Evolutionary conservation across 192 early-diverging fungal genomes (phyloP), one percentile per base, ranked within the genome.

Genomic region (Backusella psychrophila): DNA sequence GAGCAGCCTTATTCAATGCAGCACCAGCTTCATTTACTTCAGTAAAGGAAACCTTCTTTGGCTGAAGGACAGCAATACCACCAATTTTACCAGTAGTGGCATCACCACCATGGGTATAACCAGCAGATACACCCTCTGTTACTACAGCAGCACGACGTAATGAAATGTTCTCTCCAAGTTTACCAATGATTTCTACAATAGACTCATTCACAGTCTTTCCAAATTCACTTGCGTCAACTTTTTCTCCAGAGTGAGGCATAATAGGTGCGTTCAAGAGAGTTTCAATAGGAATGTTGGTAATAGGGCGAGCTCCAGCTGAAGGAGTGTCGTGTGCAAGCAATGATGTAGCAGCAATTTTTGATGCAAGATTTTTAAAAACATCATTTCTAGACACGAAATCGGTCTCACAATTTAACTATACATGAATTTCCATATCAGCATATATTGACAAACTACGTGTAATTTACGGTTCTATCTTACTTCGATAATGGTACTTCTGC

Each of bases 381-480:
- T 80, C 81, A 77, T 93, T 94, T 72, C 94, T 89, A 7, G 95
- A 94, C 6, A 99, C 97, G 89, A 99, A 99, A 80, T 99, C 97
- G 0, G 97, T 97, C 82, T 99, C 97, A 74, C 94, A 96, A 82
- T 95, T 96, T 26, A 96, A 74, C 89, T 95, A 87, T 63, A 49
- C 21, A 31, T 39, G n/a, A 11, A 29, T 12, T 29, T 29, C 4
- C 26, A 41, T 12, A 29, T 71, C 23, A 56, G 38, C 3, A 36
- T 44, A 72, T 8, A 49, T 14, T 14, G 42, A 17, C 42, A 15
- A 26, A 44, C 39, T 26, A 35, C 15, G 63, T 31, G 23, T 36
- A 66, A 23, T 59, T 12, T 59, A 14, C 56, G 26, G 29, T 11
- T 56, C 6, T 38, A 38, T 46, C 78, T 80, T 66, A 93, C 90